Evolutionary conservation across 306 rosid species (phyloP), one percentile per base, ranked within the genome.

Genomic region (Cicer bijugum): DNA sequence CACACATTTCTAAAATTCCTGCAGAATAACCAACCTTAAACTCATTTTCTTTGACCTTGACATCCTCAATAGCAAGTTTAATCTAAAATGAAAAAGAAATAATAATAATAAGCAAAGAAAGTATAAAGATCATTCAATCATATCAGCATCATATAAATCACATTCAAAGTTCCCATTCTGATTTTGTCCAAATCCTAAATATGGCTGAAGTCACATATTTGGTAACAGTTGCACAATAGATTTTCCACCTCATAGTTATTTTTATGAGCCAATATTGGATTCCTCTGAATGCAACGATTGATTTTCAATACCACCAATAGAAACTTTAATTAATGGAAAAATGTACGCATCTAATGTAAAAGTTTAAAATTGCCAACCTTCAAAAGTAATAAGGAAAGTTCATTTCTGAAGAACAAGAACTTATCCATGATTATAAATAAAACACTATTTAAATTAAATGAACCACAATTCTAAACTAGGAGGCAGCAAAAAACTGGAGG

Each of bases 11-110:
- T 44, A 8, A 42, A 16, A 53, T 20, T 50, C 38, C 56, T 11
- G 67, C 58, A 69, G 23, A 76, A 63, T 65, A 72, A 78, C 96
- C 80, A 70, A 93, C 98, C 97, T 85, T 84, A 50, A 76, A 84
- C 79, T 79, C 89, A 79, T 81, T 72, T 78, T 52, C 79, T 80
- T 82, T 85, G 83, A 52, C 37, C 76, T 88, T 88, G 48, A 76
- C 78, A 74, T 85, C 89, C 79, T 89, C 93, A 69, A 88, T 74
- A 39, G 83, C 88, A 74, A 82, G 86, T 71, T 67, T 86, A 68
- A 47, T 78, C 98, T 93, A 86, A 82, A 77, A 77, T 64, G 66
- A 11, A 71, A 75, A 64, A 67, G 56, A 82, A 20, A 51, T 52
- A 43, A 61, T 52, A 43, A 61, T 65, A 42, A 75, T 70, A 37